Evolutionary conservation across 371 early-diverging fungal species (phyloP).

Genomic region (Rhizopus sp.): DNA sequence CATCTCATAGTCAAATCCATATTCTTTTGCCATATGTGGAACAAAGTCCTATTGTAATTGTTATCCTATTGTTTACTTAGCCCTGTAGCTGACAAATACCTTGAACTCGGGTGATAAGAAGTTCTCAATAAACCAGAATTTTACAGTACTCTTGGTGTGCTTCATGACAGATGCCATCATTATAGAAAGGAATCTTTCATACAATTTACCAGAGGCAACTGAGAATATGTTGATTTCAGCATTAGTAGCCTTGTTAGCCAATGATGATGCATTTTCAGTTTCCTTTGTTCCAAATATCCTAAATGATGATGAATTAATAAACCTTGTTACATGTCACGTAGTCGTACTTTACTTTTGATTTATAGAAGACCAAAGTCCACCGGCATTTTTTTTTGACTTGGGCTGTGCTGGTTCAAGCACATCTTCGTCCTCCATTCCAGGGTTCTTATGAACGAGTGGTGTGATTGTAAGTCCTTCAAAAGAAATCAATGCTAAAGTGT

Average conservation of each 20-base stretch:
- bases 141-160: constrained; percentile 85
- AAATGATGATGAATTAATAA: background rate
- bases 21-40: constrained; percentile 82
- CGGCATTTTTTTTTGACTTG: constrained; percentile 20
- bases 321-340: background rate
- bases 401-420: constrained; percentile 56
- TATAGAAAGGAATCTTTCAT: constrained; percentile 94
- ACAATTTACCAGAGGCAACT: constrained; percentile 95
- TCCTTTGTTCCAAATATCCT: constrained; percentile 28
- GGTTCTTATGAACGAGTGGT: constrained; percentile 75
- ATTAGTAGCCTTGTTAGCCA: constrained; percentile 29
- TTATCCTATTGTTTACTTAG: background rate
- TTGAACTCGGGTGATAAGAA: constrained; percentile 95
- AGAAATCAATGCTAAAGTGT: constrained; percentile 59
- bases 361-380: constrained; percentile 55
- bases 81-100: constrained; percentile 32
- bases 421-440: constrained; percentile 79
- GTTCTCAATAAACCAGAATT: constrained; percentile 97
- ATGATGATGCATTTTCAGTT: background rate
- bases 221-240: constrained; percentile 93
- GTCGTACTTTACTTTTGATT: background rate
- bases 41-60: constrained; percentile 67
- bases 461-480: constrained; percentile 85
- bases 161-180: constrained; percentile 94
- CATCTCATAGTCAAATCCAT: constrained; percentile 88